Conservation (phyloP, 2,329 filamentous ascomycete species). For the Botrytis galanthina region DNA sequence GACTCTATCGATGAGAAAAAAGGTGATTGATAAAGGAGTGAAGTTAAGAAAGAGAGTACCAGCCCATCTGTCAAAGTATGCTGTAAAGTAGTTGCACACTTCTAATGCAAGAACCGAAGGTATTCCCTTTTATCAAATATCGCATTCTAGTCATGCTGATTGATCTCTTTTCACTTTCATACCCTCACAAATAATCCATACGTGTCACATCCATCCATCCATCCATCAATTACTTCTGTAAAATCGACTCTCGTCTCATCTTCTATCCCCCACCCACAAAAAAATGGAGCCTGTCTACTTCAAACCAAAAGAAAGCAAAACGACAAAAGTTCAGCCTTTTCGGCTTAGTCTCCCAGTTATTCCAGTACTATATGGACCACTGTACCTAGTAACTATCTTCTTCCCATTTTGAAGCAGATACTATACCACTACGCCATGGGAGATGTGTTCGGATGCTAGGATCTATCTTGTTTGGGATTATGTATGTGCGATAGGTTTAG, state of each 20-base stretch:
- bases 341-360: not conserved
- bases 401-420: not conserved
- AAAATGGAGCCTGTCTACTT: not conserved
- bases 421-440: not conserved
- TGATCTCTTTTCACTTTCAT: not conserved
- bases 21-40: accelerated
- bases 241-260: not conserved
- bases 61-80: not conserved
- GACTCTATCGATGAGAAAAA: not conserved
- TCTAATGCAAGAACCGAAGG: not conserved
- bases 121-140: not conserved
- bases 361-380: not conserved
- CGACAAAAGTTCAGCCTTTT: not conserved
- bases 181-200: not conserved
- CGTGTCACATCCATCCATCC: not conserved
- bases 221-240: not conserved
- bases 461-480: not conserved
- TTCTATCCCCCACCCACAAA: not conserved
- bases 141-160: not conserved
- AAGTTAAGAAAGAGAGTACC: not conserved
- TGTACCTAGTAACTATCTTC: not conserved
- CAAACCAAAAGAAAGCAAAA: not conserved
- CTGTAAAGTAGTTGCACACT: not conserved
- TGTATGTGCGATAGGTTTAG: not conserved
- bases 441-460: not conserved